Evolutionary conservation across 1,284 basidiomycete species (phyloP), one percentile per base, ranked within the genome.

Genomic region (Trametes polyzona): DNA sequence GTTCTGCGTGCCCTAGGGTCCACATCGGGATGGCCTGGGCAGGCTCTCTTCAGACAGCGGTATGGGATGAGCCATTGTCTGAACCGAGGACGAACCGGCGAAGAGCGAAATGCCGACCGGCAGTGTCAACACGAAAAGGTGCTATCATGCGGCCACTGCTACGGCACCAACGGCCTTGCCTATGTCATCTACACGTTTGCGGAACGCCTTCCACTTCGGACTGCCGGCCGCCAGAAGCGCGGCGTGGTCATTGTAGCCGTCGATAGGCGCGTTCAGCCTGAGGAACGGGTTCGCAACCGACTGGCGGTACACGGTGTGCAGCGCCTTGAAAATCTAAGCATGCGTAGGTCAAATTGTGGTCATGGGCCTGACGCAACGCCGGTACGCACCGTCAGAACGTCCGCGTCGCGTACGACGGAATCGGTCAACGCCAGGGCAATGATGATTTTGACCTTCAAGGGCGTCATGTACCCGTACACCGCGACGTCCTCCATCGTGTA

Each of bases 401-500:
- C 91, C 21, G 79, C 76, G 67, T 93, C 91, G 29, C 83, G 81
- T n/a, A 92, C 84, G 16, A 92, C 81, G 14, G 86, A 77, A 68
- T 93, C 90, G n/a, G 88, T 83, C 62, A 92, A 72, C 17, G 88
- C 84, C 48, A 93, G 72, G 2, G 87, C 87, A 47, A 92, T 70
- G 58, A 93, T 80, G 67, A 93, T 92, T 75, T 92, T 92, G 65
- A 92, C 81, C 68, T 87, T 90, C 64, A 90, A 74, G 6, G 91
- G 89, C 10, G 91, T 92, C 52, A 93, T 83, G 71, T 91, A 93
- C 17, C 90, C 91, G 70, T 93, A 92, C 8, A 91, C 89, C 2
- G 88, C 89, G 37, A 90, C 83, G 64, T 92, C 90, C 71, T 93
- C 91, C 78, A 93, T 86, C 24, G 86, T 81, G 69, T 91, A 92